Conservation (phyloP, 495 filamentous ascomycete species). For the Neurospora tetraspora region DNA sequence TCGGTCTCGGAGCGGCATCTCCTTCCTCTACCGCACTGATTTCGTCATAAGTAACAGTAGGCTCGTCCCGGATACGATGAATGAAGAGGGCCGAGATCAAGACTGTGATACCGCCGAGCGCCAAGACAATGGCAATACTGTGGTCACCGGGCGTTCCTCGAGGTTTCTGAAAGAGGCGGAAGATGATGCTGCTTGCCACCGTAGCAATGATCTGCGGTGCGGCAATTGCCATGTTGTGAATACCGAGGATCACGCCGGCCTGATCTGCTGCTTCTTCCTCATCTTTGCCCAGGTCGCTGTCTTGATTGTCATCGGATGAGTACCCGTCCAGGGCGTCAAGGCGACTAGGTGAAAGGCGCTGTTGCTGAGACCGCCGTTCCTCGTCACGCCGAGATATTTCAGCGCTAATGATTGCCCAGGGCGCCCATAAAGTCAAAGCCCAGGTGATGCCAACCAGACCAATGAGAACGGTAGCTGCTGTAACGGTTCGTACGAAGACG, state of each 20-base stretch:
- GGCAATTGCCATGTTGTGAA: constrained; percentile 86
- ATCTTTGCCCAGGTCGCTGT: constrained; percentile 12
- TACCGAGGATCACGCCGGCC: constrained; percentile 78
- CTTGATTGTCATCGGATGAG: constrained; percentile 20
- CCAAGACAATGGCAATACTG: constrained; percentile 75
- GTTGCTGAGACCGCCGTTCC: constrained; percentile 44
- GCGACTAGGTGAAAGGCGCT: constrained; percentile 13
- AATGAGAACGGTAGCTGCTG: constrained; percentile 61
- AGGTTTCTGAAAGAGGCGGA: constrained; percentile 71
- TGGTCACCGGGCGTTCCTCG: constrained; percentile 72
- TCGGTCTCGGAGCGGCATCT: constrained; percentile 14
- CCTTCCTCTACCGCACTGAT: constrained; percentile 32
- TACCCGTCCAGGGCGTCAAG: constrained; percentile 19
- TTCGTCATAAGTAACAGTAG: constrained; percentile 21
- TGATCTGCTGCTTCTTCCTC: constrained; percentile 53
- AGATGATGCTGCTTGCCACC: constrained; percentile 68
- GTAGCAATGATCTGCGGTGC: constrained; percentile 84
- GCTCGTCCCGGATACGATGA: constrained; percentile 35
- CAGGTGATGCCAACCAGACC: constrained; percentile 75
- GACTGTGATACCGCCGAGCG: constrained; percentile 69
- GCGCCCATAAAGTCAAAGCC: constrained; percentile 85
- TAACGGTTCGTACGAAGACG: constrained; percentile 57
- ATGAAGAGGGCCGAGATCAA: constrained; percentile 65
- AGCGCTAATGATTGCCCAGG: constrained; percentile 82
- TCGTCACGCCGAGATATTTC: constrained; percentile 75